Base-by-base conservation (phyloP, 306 rosid species). In the Sesbania bispinosa region DNA sequence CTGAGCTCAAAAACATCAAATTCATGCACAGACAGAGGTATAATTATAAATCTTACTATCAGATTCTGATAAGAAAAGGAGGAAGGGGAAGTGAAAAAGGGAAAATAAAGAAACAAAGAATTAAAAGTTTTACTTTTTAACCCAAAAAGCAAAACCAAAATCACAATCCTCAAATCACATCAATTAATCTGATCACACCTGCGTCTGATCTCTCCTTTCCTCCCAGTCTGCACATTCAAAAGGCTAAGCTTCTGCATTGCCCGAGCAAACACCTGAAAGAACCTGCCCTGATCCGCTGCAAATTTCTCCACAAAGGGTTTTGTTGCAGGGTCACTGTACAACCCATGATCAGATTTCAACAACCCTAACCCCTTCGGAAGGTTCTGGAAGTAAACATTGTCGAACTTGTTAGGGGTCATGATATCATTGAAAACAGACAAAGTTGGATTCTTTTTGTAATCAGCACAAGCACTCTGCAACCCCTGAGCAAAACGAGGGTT, bases 391-490 rank as follows among this genome's bases (percentile, higher is more conserved):
- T 90, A 90, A 13, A 77, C 59, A 59, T 93, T 92, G 23, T 89
- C 98, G 69, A 93, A 89, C 57, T 93, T 93, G 81, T 85, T 90
- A 0, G 98, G 98, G 1, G 96, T 88, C 96, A 93, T 90, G 0
- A 93, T 50, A 32, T 93, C 97, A 7, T 90, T 93, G 47, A 90
- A 88, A 20, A 93, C 92, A 0, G 98, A 93, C 0, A 93, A n/a
- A 0, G 93, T 85, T 0, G 97, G 98, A 69, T 93, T 80, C 2
- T 52, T 86, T 15, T 10, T 5, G 76, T 58, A 82, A 58, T 85
- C 87, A 0, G 86, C 79, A 36, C 97, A 93, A 0, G 97, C 98
- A 0, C 21, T 81, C 35, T 66, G 76, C 45, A 93, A 21, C 0
- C 82, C 97, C 16, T 80, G 60, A 1, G 83, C 87, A 33, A 78